Base-by-base conservation (phyloP, 2,329 filamentous ascomycete species). In the Hymenoscyphus fraxineus region DNA sequence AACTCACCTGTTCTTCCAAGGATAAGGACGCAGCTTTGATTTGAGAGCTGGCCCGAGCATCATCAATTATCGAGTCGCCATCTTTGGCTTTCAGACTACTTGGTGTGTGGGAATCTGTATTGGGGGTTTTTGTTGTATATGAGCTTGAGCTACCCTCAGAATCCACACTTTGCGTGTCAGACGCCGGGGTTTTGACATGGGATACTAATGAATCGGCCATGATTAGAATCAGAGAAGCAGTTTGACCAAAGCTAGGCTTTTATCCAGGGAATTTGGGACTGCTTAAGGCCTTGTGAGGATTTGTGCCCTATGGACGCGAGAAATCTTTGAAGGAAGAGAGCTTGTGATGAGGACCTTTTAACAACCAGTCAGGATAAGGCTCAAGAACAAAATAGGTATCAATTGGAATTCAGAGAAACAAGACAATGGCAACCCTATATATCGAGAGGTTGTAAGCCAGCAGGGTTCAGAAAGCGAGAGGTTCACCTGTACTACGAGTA, bases 1-100 rank as follows among this genome's bases (percentile, higher is more conserved):
- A 9, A n/a, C 63, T 60, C 56, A 74, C 73, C 67, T 75, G 73
- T 68, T 75, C 73, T 65, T 74, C 71, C 19, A 75, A 66, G 38
- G 73, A 69, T 35, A 75, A 65, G 2, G 73, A 68, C 15, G 70
- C 69, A 56, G 73, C 73, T 56, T 73, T 62, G 32, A 32, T 62
- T 44, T 69, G 67, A 55, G 72, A 64, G 63, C 68, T 69, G 15
- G 66, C 63, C 64, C 69, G 67, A 15, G 65, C 63, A 57, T 71
- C 69, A 16, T 62, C 32, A 39, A 67, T 64, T n/a, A 22, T 61
- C n/a, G 67, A 58, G 19, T 44, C 61, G 40, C 64, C 61, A 54
- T 65, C 68, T 51, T 71, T 72, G 27, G 54, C 66, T 22, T 59
- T 35, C 35, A 69, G 72, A 60, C 68, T 73, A 27, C 67, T 67